Conservation (phyloP, 129 eudicot species). For the Silybum marianum region DNA sequence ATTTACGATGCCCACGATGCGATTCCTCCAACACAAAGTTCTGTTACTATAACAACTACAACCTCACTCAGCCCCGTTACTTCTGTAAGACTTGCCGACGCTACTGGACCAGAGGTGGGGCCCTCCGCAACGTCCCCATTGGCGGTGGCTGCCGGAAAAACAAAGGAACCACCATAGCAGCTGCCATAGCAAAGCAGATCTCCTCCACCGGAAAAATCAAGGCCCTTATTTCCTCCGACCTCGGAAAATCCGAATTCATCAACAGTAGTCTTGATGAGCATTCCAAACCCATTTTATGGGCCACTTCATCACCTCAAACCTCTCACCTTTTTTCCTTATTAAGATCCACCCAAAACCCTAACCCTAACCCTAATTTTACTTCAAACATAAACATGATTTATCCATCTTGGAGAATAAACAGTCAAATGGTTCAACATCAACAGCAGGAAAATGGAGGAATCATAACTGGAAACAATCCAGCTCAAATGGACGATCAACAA, state of each 20-base stretch:
- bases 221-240: constrained; percentile 24
- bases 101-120: constrained; percentile 61
- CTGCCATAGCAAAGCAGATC: constrained; percentile 19
- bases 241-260: constrained; percentile 26
- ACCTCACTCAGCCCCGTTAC: constrained; percentile 73
- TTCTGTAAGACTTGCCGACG: constrained; percentile 70
- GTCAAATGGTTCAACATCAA: constrained; percentile 8
- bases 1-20: constrained; percentile 30
- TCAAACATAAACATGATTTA: constrained; percentile 13
- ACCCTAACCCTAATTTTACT: constrained; percentile 33
- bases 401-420: constrained; percentile 30
- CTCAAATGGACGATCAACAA: constrained; percentile 36
- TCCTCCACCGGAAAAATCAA: constrained; percentile 13
- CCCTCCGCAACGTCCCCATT: constrained; percentile 2
- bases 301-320: constrained; percentile 35
- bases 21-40: constrained; percentile 54
- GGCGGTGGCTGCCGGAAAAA: constrained; percentile 31
- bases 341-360: constrained; percentile 39
- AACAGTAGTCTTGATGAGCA: constrained; percentile 26
- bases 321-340: constrained; percentile 49
- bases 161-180: constrained; percentile 24
- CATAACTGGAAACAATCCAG: constrained; percentile 24
- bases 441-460: constrained; percentile 35
- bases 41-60: constrained; percentile 69
- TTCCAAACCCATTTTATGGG: constrained; percentile 37